phyloP scores from a whole-genome alignment of 164 flowering plant genomes.

The Magnolia kwangsiensis region DNA sequence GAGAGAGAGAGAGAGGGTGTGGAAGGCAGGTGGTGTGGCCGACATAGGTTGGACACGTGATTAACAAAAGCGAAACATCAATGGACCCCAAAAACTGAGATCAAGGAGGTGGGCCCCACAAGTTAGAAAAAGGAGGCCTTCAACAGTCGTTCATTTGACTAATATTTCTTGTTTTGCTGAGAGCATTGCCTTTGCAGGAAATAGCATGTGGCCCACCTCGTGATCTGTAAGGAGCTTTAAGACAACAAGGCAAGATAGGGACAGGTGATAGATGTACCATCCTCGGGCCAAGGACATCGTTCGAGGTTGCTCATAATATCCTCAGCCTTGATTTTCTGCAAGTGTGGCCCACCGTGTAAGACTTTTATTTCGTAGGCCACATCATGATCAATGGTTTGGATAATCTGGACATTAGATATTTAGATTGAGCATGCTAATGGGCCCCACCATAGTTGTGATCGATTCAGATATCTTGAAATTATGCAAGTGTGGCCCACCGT shows the following conservation, averaged over 20 bases:
- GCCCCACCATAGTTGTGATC: no score
- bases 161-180: conserved; percentile 9
- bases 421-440: no score
- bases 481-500: no score
- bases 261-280: background rate
- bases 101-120: conserved; percentile 12
- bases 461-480: no score
- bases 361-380: no score
- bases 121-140: background rate
- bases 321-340: no score
- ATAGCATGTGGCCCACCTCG: background rate
- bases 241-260: background rate
- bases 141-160: background rate
- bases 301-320: no score
- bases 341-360: no score
- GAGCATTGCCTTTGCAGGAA: conserved; percentile 6
- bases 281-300: no score
- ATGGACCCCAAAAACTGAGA: conserved; percentile 8
- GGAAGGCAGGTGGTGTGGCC: conserved; percentile 22
- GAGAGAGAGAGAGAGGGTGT: background rate
- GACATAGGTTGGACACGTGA: conserved; percentile 13
- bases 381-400: no score
- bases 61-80: conserved; percentile 14
- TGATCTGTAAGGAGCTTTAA: background rate
- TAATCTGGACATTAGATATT: no score